Percentiles rank a stretch among this genome's conserved stretches.
Evolutionary conservation across 2,329 filamentous ascomycete species (phyloP).

Genomic region (Pochonia chlamydosporia): DNA sequence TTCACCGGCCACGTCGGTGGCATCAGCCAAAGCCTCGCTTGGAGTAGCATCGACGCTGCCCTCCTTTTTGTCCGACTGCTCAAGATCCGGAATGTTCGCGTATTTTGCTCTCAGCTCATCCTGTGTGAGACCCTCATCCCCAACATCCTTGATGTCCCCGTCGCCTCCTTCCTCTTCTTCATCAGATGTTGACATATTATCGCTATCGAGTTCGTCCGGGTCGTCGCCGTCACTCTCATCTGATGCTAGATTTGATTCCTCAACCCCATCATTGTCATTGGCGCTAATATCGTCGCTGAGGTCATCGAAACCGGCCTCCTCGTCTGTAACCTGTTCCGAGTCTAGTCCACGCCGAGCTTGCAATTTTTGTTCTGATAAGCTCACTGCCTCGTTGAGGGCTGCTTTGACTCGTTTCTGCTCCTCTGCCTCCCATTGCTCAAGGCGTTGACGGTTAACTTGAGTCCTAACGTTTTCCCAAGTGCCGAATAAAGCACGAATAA

Average conservation of each 20-base stretch:
- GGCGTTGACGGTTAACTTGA: constrained; percentile 54
- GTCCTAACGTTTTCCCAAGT: constrained; percentile 60
- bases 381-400: constrained; percentile 68
- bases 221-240: constrained; percentile 31
- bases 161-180: constrained; percentile 59
- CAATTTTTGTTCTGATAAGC: constrained; percentile 62
- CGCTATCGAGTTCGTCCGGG: constrained; percentile 33
- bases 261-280: constrained; percentile 25
- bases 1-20: constrained; percentile 31
- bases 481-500: constrained; percentile 52
- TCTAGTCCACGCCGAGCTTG: constrained; percentile 54
- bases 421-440: constrained; percentile 59
- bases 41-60: constrained; percentile 12
- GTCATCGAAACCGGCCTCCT: constrained; percentile 41
- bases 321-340: constrained; percentile 43
- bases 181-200: constrained; percentile 56
- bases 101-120: constrained; percentile 67
- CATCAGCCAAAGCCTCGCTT: constrained; percentile 19
- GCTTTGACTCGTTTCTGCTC: constrained; percentile 60
- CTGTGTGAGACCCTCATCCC: constrained; percentile 61
- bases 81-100: constrained; percentile 51
- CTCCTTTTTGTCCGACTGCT: constrained; percentile 16
- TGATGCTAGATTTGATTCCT: constrained; percentile 26
- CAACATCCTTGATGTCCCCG: constrained; percentile 44
- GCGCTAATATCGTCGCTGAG: constrained; percentile 40